phyloP scores from a whole-genome alignment of 495 filamentous ascomycete species.

The Trichodelitschia bisporula region DNA sequence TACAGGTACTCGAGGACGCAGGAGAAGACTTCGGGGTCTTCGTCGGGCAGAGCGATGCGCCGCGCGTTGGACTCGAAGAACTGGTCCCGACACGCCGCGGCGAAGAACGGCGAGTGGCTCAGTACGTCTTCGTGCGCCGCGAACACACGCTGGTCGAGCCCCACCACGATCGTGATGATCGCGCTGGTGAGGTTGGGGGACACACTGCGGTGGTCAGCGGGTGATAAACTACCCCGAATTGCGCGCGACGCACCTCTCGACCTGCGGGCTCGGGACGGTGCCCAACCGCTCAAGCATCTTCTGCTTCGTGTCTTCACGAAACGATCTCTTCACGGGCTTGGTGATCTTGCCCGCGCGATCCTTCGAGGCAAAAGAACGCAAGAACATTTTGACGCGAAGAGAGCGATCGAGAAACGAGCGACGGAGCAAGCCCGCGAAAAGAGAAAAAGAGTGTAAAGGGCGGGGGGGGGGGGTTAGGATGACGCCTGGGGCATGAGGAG shows the following conservation, averaged over 20 bases:
- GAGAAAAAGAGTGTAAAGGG: conserved; percentile 5
- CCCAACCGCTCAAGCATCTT: conserved; percentile 45
- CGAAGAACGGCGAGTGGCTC: conserved; percentile 32
- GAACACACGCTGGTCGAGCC: conserved; percentile 54
- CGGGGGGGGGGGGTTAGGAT: conserved; percentile 11
- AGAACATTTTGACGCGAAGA: conserved; percentile 43
- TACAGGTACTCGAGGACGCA: conserved; percentile 46
- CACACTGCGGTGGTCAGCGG: conserved; percentile 17
- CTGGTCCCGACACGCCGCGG: conserved; percentile 26
- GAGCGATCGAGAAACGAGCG: conserved; percentile 15
- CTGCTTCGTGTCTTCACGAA: conserved; percentile 46
- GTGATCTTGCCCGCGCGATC: conserved; percentile 56
- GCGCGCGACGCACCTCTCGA: conserved; percentile 24
- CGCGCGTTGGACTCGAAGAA: conserved; percentile 25
- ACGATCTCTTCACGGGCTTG: conserved; percentile 46
- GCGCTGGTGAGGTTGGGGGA: conserved; percentile 34
- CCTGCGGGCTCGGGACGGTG: conserved; percentile 24
- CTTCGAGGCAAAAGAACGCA: conserved; percentile 53
- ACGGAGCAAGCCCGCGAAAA: too few relatives aligned
- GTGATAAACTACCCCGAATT: not conserved
- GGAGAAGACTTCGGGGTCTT: conserved; percentile 41
- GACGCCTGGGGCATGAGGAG: conserved; percentile 12
- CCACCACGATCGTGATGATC: conserved; percentile 65
- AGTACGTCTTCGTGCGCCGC: conserved; percentile 46
- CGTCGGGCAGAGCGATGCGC: conserved; percentile 34